A percentile compares a stretch with the other conserved stretches of the same genome.
These are phyloP conservation scores for Arthrinium phaeospermum DNA, from an alignment of 2,329 filamentous ascomycete species.

Conservation along the genomic window DNA sequence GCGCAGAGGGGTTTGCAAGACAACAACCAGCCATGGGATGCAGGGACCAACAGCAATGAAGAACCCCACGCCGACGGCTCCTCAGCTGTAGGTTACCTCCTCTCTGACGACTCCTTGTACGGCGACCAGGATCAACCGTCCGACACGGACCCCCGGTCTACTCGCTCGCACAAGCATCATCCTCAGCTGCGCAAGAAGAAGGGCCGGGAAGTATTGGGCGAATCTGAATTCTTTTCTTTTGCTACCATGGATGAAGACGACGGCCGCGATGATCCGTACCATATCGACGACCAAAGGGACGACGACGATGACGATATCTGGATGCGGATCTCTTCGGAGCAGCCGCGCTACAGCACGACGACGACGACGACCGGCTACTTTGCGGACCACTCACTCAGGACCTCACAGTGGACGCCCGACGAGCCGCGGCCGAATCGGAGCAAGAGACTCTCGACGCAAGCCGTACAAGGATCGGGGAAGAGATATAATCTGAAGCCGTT, in stretches of 20 bases:
- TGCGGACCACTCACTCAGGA: not conserved
- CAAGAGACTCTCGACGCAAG: not conserved
- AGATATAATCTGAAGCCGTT: not conserved
- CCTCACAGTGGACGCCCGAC: not conserved
- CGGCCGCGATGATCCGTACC: not conserved
- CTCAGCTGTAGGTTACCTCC: not conserved
- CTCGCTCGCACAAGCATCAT: too few species aligned
- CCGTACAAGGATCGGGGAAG: not conserved
- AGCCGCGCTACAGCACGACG: not conserved
- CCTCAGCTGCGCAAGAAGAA: not conserved
- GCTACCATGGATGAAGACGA: not conserved
- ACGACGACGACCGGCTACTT: not conserved
- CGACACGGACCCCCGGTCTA: not conserved
- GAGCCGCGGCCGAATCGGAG: not conserved
- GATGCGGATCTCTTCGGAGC: not conserved
- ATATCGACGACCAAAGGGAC: not conserved
- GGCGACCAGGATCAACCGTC: not conserved
- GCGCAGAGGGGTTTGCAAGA: not conserved
- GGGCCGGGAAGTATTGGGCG: not conserved
- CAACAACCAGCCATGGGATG: not conserved
- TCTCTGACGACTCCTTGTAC: not conserved
- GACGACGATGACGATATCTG: slow-evolving; percentile 5
- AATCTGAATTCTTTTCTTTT: not conserved
- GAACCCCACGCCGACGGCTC: not conserved
- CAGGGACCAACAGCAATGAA: not conserved